Base-by-base conservation (phyloP, 2,329 filamentous ascomycete species). In the Fusarium dlaminii region DNA sequence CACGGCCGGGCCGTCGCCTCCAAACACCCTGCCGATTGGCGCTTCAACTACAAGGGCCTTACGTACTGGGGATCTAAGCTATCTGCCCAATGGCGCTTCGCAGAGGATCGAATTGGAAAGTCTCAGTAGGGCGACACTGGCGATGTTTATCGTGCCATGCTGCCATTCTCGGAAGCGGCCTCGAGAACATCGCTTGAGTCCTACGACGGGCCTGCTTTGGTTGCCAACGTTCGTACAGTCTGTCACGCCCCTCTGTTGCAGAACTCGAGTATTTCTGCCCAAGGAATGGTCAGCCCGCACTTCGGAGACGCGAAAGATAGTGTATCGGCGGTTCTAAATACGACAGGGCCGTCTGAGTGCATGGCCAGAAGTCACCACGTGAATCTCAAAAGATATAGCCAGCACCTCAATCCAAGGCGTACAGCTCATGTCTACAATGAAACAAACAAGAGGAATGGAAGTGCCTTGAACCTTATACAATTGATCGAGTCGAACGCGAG, bases 31-130 rank as follows among this genome's bases (percentile, higher is more conserved):
- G 24, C 24, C 18, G 43, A 27, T 46, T 46, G 43, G n/a, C 14
- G 30, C 9, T 32, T 43, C 37, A n/a, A 34, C 40, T 42, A 42
- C 13, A 30, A 32, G 10, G 29, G 54, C n/a, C 27, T 27, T 18
- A 34, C 29, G n/a, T 43, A 32, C 10, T 63, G 64, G 59, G 42
- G 24, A 5, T 60, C 51, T 1, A 55, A 36, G 11, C 68, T 60
- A n/a, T 34, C 43, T 6, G 60, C 64, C 1, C 43, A 61, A n/a
- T 70, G 64, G 68, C 59, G 64, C 39, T 70, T 70, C 18, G 45
- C 55, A 8, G 64, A 70, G 32, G 30, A 22, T 3, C 42, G 32
- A 39, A 8, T 27, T 12, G 30, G 20, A 2, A 5, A 17, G 4
- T 22, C 22, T 2, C 18, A 22, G 10, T 32, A 20, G 17, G 49